Base-by-base conservation (phyloP, 176 grass and related monocot genomes). In the Paspalum notatum region DNA sequence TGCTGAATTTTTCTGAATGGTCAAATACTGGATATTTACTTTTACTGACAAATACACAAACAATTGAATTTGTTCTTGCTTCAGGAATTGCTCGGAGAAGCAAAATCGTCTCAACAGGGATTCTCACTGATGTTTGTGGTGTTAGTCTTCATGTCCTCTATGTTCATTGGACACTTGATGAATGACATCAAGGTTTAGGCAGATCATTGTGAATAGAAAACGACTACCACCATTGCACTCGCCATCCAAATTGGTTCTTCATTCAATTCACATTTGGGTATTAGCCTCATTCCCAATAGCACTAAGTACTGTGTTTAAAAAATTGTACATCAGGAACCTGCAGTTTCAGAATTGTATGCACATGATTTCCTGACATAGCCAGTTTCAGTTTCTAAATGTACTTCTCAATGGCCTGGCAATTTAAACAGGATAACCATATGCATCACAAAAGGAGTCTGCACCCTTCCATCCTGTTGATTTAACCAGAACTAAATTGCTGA, bases 81-180 rank as follows among this genome's bases (percentile, higher is more conserved):
- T 48, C 82, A 93, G 90, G 93, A 88, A 76, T 60, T 82, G 24
- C 37, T 75, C 25, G 79, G 68, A 16, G 82, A 71, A 47, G 42
- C 79, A 85, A 65, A 76, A 81, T 75, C 60, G 51, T 44, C 57
- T 76, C 72, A 83, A 49, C 78, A 80, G 13, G 84, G 86, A 59
- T 98, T 91, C 84, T 95, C 90, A 12, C 62, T 85, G 21, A 69
- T 79, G 56, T 91, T 92, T 77, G 72, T 93, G 52, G 22, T 93
- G 44, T 44, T 93, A 32, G 79, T 95, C 39, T 90, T 92, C 67
- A 61, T 93, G 69, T 88, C 91, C 81, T 86, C 85, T 54, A 62
- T 95, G 10, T 66, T 87, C 65, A 51, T 92, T 71, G 92, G 95
- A 38, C 91, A 89, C 78, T 70, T 89, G 70, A 74, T 84, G 74